phyloP scores from a whole-genome alignment of 371 early-diverging fungal genomes.

The Circinella minor region DNA sequence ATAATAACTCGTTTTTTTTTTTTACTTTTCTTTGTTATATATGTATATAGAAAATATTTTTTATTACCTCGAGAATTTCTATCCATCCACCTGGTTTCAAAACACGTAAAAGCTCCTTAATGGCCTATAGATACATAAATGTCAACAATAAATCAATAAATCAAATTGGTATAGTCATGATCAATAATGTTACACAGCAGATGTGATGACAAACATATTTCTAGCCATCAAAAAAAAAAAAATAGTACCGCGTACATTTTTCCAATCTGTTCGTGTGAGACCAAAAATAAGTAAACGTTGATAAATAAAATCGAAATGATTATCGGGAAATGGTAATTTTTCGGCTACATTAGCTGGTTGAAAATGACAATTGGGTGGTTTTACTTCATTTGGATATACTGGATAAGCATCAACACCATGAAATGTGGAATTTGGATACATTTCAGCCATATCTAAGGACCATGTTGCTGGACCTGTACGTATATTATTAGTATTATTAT shows the following conservation, averaged over 20 bases:
- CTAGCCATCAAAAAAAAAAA: background rate
- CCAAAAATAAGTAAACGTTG: conserved; percentile 47
- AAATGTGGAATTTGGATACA: conserved; percentile 26
- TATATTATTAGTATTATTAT: conserved; percentile 28
- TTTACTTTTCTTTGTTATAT: background rate
- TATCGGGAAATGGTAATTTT: conserved; percentile 54
- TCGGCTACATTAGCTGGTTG: conserved; percentile 56
- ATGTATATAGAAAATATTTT: too few species aligned
- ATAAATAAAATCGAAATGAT: conserved; percentile 60
- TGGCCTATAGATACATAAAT: conserved; percentile 5
- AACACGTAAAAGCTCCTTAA: conserved; percentile 18
- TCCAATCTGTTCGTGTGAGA: conserved; percentile 35
- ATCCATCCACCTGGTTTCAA: conserved; percentile 29
- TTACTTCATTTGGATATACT: conserved; percentile 18
- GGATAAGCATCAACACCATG: conserved; percentile 24
- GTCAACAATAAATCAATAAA: too few species aligned
- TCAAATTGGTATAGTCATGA: too few species aligned
- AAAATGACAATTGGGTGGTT: conserved; percentile 47
- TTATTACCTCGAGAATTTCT: conserved; percentile 22
- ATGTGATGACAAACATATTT: background rate
- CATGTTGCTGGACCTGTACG: conserved; percentile 40
- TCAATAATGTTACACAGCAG: background rate
- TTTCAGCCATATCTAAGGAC: conserved; percentile 26
- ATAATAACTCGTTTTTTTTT: background rate
- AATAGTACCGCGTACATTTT: conserved; percentile 18